A percentile compares a stretch with the other conserved stretches of the same genome.
Evolutionary conservation across 352 stramenopile species (phyloP).

Genomic region (Pythium brachiatum): DNA sequence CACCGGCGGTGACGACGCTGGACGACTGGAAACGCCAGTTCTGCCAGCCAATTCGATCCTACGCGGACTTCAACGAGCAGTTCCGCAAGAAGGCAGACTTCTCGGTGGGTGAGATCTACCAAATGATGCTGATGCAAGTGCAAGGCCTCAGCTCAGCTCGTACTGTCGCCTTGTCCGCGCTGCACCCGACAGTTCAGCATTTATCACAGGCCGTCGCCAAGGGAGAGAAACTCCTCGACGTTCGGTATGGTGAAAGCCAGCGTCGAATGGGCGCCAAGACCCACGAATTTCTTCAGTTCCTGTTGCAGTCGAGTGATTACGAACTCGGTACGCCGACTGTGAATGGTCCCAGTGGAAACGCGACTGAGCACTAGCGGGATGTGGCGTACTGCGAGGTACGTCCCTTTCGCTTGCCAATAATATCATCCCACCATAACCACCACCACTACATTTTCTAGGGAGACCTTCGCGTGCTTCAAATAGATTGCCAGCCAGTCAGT

Average conservation of each 20-base stretch:
- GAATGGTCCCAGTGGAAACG: not conserved
- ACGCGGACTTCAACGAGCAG: slow-evolving; percentile 61
- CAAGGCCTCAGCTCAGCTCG: slow-evolving; percentile 58
- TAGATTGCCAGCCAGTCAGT: too few relatives aligned
- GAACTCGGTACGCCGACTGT: slow-evolving; percentile 13
- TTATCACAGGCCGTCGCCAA: slow-evolving; percentile 34
- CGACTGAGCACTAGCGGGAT: not conserved
- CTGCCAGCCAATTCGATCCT: slow-evolving; percentile 46
- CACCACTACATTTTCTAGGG: too few relatives aligned
- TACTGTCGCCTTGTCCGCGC: slow-evolving; percentile 36
- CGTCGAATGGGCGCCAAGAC: slow-evolving; percentile 19
- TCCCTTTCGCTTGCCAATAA: too few relatives aligned
- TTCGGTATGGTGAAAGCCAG: slow-evolving; percentile 26
- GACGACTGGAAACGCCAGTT: slow-evolving; percentile 33
- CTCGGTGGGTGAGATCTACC: slow-evolving; percentile 68
- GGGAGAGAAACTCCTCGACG: slow-evolving; percentile 19
- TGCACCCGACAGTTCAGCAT: slow-evolving; percentile 52
- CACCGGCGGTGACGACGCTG: slow-evolving; percentile 12
- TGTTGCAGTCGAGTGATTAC: slow-evolving; percentile 22
- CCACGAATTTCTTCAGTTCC: slow-evolving; percentile 17
- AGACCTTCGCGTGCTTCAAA: too few relatives aligned
- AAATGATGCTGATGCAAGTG: slow-evolving; percentile 83
- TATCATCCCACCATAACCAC: too few relatives aligned
- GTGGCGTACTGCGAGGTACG: too few relatives aligned
- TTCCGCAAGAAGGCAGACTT: slow-evolving; percentile 80